A percentile compares a stretch with the other conserved stretches of the same genome.
Conservation (phyloP, 495 filamentous ascomycete genomes). For the Daldinia loculata region DNA sequence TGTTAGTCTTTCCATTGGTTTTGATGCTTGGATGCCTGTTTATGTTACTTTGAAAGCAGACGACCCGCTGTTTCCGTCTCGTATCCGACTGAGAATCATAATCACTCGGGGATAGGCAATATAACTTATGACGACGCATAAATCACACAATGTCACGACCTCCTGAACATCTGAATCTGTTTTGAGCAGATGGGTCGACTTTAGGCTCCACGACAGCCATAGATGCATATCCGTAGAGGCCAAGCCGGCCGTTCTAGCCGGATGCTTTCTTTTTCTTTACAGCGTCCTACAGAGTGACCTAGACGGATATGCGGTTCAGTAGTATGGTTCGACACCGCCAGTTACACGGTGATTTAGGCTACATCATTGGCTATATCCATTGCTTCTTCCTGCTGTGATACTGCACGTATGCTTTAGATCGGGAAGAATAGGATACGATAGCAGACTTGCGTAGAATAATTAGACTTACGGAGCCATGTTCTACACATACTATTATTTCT, state of each 20-base stretch:
- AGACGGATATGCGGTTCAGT: not conserved
- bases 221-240: constrained; percentile 14
- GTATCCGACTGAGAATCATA: constrained; percentile 14
- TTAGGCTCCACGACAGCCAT: constrained; percentile 31
- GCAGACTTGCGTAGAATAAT: constrained; percentile 2
- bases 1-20: not conserved
- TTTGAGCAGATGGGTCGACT: constrained; percentile 15
- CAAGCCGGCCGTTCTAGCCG: constrained; percentile 19
- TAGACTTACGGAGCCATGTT: not conserved
- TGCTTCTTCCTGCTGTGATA: constrained; percentile 11
- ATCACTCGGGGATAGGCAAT: not conserved
- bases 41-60: not conserved
- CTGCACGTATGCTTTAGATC: constrained; percentile 10
- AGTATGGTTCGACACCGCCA: constrained; percentile 21
- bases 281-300: constrained; percentile 23
- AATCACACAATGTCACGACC: not conserved
- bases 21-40: constrained; percentile 3
- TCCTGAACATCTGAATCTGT: constrained; percentile 25
- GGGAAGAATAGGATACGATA: not conserved
- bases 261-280: not conserved
- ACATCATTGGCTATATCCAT: constrained; percentile 12
- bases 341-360: constrained; percentile 21
- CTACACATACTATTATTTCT: constrained; percentile 10
- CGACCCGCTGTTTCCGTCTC: constrained; percentile 23
- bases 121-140: constrained; percentile 18